Evolutionary conservation across 2,329 filamentous ascomycete species (phyloP), one percentile per base, ranked within the genome.

Genomic region (Xylariales sp.): DNA sequence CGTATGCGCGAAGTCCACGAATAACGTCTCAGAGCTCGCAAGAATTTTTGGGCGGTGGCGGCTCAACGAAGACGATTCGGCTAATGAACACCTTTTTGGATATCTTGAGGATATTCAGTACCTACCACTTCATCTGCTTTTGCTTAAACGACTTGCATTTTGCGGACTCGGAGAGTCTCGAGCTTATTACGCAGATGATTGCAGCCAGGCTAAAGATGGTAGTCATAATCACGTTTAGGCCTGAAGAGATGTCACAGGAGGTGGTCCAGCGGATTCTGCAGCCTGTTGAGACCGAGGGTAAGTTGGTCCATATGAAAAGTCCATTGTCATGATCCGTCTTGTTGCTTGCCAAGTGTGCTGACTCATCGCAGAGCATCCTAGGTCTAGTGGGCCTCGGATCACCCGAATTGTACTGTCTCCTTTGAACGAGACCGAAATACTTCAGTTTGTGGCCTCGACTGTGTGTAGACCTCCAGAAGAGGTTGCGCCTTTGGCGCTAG

Each of bases 111-210:
- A 78, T 94, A 31, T 82, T 97, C 42, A 85, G 88, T 0, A 74
- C 82, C 15, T 82, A 90, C 58, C 93, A 90, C 53, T 82, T 95
- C 53, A 89, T 95, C 40, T 94, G 88, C 55, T 82, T 95, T 52
- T 89, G 83, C 52, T 66, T 96, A 20, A 91, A 96, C 55, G 91
- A 96, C 61, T 67, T 96, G 22, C 89, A 96, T 53, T 93, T 88
- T 60, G 88, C 89, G 5, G 91, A 96, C 57, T 79, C 85, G 19
- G 91, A 96, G 60, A 93, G 86, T 11, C 66, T 93, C 35, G 88
- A 95, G 44, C 70, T 96, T 39, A 83, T 96, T 28, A 77, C 83
- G 12, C 84, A 89, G 53, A 88, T 96, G 39, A 80, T 95, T 42
- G 73, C 75, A 38, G 81, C 84, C 1, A 84, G 84, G 49, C 78